Evolutionary conservation across 768 basidiomycete species (phyloP).

Genomic region (Hypsizygus marmoreus): DNA sequence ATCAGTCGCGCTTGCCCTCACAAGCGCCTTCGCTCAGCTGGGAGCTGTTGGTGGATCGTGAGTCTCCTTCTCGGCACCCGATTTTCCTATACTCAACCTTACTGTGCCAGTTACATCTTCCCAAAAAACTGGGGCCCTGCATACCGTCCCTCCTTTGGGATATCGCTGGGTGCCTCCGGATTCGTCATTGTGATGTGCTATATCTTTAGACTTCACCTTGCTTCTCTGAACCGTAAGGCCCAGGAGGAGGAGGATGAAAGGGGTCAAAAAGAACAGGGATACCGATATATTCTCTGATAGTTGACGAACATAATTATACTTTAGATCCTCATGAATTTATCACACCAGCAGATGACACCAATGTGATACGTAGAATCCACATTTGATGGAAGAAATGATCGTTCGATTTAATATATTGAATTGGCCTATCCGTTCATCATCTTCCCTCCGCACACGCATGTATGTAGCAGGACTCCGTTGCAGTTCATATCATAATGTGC

Average conservation of each 20-base stretch:
- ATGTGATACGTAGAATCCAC: too few species aligned
- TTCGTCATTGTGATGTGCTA: conserved; percentile 11
- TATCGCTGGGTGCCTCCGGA: conserved; percentile 8
- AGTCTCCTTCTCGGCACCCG: conserved; percentile 22
- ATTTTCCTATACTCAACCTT: not conserved
- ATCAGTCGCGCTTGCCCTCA: conserved; percentile 63
- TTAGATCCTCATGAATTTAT: too few species aligned
- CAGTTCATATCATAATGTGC: too few species aligned
- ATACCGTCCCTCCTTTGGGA: conserved; percentile 10
- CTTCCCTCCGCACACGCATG: too few species aligned
- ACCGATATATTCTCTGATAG: conserved; percentile 7
- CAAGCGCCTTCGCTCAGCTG: conserved; percentile 65
- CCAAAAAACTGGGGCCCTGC: conserved; percentile 49
- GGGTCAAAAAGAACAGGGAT: conserved; percentile 8
- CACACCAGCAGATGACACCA: too few species aligned
- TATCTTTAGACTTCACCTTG: conserved; percentile 9
- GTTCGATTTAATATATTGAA: too few species aligned
- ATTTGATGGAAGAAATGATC: too few species aligned
- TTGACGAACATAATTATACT: too few species aligned
- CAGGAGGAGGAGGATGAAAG: conserved; percentile 10
- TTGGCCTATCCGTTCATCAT: too few species aligned
- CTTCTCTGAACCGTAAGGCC: conserved; percentile 4
- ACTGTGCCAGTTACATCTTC: conserved; percentile 45
- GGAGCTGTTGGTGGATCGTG: conserved; percentile 61
- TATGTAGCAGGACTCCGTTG: too few species aligned